Evolutionary conservation across 768 basidiomycete genomes (phyloP), one percentile per base, ranked within the genome.

Genomic region (Gautieria morchelliformis): DNA sequence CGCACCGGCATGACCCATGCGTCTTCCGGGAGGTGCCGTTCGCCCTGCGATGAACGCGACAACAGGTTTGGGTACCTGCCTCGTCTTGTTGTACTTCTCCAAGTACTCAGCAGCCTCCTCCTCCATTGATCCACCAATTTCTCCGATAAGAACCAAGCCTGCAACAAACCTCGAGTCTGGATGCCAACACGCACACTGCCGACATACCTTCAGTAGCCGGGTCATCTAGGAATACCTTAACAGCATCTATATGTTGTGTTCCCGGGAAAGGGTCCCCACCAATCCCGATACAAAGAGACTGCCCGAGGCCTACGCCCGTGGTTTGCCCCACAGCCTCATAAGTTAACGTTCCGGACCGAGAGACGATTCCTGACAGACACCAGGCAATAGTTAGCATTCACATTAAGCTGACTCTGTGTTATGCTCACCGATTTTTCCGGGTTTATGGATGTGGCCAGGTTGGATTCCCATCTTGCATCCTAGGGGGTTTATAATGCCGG

Each of bases 401-500:
- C 22, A 48, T 44, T 14, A 56, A 32, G 19, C 55, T 15, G 9
- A 53, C 39, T n/a, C 42, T 44, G 8, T 22, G 52, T n/a, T 50
- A 27, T 19, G 3, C 68, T 80, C 35, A 89, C 94, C 95, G 64
- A 99, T 95, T 64, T 89, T 92, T 54, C 96, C 96, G 56, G 95
- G 93, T 63, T 71, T 91, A 76, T 98, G 96, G 65, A 99, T 97
- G 69, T 96, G 93, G 27, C 93, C 96, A 12, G 96, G 96, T 66
- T 91, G 89, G 67, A 99, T 99, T 59, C 96, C 96, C 84, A 99
- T 97, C 78, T 98, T 98, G 78, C 96, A 99, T 20, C 95, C 95
- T 41, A 87, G 77, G 17, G 95, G 94, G 67, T 95, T 94, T 67
- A 98, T 97, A 65, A 99, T 85, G 68, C 96, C 96, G 1, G 96